phyloP scores from a whole-genome alignment of 208 protist genomes.

The Leishmania amazonensis region DNA sequence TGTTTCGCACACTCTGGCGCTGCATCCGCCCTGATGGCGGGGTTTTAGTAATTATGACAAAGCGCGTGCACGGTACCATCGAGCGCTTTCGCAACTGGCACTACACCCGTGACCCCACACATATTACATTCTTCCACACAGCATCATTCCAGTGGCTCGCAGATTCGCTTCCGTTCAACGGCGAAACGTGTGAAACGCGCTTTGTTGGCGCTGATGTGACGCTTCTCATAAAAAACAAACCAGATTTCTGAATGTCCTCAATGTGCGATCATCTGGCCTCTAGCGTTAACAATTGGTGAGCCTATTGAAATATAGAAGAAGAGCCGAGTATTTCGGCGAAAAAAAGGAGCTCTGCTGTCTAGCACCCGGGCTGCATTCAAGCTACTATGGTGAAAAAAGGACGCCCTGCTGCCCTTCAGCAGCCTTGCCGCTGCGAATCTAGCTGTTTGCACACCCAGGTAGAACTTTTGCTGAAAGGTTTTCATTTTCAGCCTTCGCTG shows the following conservation, averaged over 20 bases:
- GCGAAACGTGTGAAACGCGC: constrained; percentile 12
- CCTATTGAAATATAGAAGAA: not conserved
- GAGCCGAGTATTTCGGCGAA: too few relatives aligned
- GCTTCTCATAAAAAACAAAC: constrained; percentile 19
- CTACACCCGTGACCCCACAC: constrained; percentile 60
- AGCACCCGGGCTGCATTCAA: not conserved
- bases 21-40: constrained; percentile 29
- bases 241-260: not conserved
- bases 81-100: constrained; percentile 60
- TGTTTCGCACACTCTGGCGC: constrained; percentile 27
- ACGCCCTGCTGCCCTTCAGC: not conserved
- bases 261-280: too few relatives aligned
- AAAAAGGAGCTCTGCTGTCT: not conserved
- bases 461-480: not conserved
- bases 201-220: constrained; percentile 36
- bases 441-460: not conserved
- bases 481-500: not conserved
- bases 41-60: constrained; percentile 58
- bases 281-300: not conserved
- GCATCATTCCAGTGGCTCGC: constrained; percentile 41
- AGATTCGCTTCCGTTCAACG: not conserved
- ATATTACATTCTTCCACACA: constrained; percentile 52
- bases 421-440: not conserved
- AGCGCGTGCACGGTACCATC: constrained; percentile 38
- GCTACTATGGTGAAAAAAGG: not conserved